phyloP scores from a whole-genome alignment of 441 rosid genomes.

The Manihot esculenta region DNA sequence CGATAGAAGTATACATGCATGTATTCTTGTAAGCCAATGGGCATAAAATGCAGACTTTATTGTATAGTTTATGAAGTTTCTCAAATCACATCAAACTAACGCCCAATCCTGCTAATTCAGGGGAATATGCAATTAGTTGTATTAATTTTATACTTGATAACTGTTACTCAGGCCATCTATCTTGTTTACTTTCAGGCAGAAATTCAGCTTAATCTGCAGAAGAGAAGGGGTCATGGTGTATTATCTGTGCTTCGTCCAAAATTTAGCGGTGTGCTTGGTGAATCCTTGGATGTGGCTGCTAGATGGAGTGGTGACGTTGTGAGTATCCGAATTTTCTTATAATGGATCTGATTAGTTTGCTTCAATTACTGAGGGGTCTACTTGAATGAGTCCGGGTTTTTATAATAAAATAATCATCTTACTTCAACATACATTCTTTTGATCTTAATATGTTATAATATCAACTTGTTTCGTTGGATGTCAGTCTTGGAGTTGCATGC shows the following conservation, averaged over 20 bases:
- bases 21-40: neutral
- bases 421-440: neutral
- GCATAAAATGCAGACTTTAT: neutral
- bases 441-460: neutral
- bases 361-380: slow-evolving; percentile 15
- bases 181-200: slow-evolving; percentile 71
- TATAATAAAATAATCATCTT: neutral
- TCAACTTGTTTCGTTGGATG: neutral
- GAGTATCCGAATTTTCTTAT: slow-evolving; percentile 40
- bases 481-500: slow-evolving; percentile 5
- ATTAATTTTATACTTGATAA: neutral
- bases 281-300: slow-evolving; percentile 93
- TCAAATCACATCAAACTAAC: slow-evolving; percentile 10
- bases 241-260: slow-evolving; percentile 89
- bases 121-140: slow-evolving; percentile 6
- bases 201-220: slow-evolving; percentile 95
- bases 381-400: neutral
- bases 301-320: slow-evolving; percentile 99
- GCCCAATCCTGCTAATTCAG: slow-evolving; percentile 9
- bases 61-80: neutral
- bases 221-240: slow-evolving; percentile 94
- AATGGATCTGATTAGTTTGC: slow-evolving; percentile 15
- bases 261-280: slow-evolving; percentile 97
- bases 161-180: slow-evolving; percentile 22
- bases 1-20: slow-evolving; percentile 6